Percentiles rank a stretch among this genome's conserved stretches.
Conservation (phyloP, 2,329 filamentous ascomycete genomes). For the Tolypocladium paradoxum region DNA sequence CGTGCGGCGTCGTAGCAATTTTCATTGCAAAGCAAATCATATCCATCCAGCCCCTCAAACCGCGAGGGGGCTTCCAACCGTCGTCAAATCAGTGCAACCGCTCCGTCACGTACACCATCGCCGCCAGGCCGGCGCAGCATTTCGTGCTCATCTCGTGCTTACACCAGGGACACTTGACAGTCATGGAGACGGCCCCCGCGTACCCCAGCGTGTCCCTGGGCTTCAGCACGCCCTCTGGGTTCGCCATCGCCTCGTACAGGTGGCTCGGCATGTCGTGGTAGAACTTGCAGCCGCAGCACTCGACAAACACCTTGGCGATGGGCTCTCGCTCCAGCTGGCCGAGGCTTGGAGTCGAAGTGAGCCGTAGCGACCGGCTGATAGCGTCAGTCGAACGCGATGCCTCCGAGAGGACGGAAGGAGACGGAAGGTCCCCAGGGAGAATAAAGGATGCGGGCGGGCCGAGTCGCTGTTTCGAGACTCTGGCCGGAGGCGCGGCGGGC, state of each 20-base stretch:
- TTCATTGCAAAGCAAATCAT: background rate
- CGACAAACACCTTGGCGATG: conserved; percentile 52
- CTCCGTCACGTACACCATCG: conserved; percentile 56
- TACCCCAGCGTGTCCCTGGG: conserved; percentile 38
- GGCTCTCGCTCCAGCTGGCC: conserved; percentile 21
- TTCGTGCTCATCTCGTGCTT: conserved; percentile 56
- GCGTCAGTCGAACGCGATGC: background rate
- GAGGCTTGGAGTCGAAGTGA: conserved; percentile 3
- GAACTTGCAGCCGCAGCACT: conserved; percentile 54
- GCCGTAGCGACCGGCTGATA: conserved; percentile 3
- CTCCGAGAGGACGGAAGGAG: background rate
- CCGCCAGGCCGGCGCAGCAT: conserved; percentile 60
- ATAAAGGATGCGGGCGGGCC: conserved; percentile 11
- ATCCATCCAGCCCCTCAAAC: background rate
- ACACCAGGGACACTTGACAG: conserved; percentile 62
- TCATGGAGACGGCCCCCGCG: conserved; percentile 46
- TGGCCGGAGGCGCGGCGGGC: conserved; percentile 5
- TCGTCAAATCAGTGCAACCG: conserved; percentile 36
- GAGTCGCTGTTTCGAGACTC: conserved; percentile 6
- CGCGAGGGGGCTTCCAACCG: background rate
- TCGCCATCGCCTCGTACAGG: conserved; percentile 54
- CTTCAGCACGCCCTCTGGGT: conserved; percentile 43
- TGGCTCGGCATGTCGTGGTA: conserved; percentile 56
- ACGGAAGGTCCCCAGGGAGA: conserved; percentile 1
- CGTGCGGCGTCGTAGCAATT: background rate